A percentile compares a stretch with the other conserved stretches of the same genome.
These are phyloP conservation scores for Fusarium equiseti DNA, from an alignment of 2,329 filamentous ascomycete genomes.

Conservation along the genomic window DNA sequence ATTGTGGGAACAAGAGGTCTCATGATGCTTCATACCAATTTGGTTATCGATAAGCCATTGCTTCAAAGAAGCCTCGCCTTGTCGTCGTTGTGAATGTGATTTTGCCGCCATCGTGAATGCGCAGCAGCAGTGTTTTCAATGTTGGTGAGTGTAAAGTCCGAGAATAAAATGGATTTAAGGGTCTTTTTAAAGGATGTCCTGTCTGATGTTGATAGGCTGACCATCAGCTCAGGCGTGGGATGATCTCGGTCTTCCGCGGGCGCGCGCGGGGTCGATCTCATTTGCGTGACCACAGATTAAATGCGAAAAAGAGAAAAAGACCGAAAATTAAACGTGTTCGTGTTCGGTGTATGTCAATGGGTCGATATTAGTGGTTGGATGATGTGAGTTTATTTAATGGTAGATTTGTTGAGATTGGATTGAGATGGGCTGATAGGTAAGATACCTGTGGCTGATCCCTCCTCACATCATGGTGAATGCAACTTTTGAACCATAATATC, in stretches of 20 bases:
- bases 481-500: too few species aligned
- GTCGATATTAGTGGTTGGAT: neutral
- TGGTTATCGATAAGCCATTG: constrained; percentile 35
- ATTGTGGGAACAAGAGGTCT: neutral
- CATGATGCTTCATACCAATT: constrained; percentile 4
- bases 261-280: neutral
- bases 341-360: constrained; percentile 11
- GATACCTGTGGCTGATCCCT: neutral
- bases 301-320: constrained; percentile 5
- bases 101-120: constrained; percentile 5
- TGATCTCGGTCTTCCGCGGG: constrained; percentile 4
- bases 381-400: neutral
- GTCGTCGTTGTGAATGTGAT: neutral
- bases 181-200: neutral
- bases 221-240: constrained; percentile 7
- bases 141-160: neutral
- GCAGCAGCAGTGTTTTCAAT: too few species aligned
- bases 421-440: neutral
- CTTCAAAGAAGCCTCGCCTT: neutral
- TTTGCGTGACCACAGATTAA: neutral
- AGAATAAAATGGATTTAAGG: neutral
- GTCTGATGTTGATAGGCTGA: constrained; percentile 1
- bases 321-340: constrained; percentile 10
- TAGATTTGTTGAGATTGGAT: constrained; percentile 5
- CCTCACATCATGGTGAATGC: neutral